Percentiles rank a stretch among this genome's conserved stretches.
Conservation (phyloP, 2,329 filamentous ascomycete species). For the Cladosporium sp. region DNA sequence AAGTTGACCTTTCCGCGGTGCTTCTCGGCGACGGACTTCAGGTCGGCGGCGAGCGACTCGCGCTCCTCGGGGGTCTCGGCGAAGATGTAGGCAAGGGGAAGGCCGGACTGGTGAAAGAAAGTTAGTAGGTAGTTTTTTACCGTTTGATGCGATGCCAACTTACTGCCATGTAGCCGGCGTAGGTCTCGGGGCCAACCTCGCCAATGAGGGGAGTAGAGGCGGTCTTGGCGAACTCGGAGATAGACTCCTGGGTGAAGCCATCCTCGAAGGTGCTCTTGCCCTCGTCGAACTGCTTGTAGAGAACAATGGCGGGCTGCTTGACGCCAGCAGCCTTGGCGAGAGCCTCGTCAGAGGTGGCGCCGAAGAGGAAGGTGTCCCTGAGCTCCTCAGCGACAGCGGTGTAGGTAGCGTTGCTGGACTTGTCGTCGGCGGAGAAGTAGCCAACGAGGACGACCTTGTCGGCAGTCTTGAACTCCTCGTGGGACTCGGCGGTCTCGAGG, state of each 20-base stretch:
- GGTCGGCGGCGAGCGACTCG: slow-evolving; percentile 69
- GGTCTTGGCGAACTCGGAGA: slow-evolving; percentile 80
- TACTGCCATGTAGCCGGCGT: slow-evolving; percentile 87
- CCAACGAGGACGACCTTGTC: slow-evolving; percentile 95
- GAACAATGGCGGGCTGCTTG: slow-evolving; percentile 79
- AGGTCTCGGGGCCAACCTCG: slow-evolving; percentile 96
- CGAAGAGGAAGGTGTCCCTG: slow-evolving; percentile 91
- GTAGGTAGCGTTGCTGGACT: slow-evolving; percentile 86
- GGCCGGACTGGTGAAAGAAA: slow-evolving; percentile 60
- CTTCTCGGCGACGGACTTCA: slow-evolving; percentile 87
- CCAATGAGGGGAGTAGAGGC: slow-evolving; percentile 88
- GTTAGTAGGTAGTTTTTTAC: background rate
- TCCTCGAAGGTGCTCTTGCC: slow-evolving; percentile 84
- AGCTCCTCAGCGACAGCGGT: slow-evolving; percentile 71
- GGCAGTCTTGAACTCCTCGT: slow-evolving; percentile 95
- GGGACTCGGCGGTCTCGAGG: slow-evolving; percentile 71
- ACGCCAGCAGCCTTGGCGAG: slow-evolving; percentile 90
- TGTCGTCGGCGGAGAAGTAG: slow-evolving; percentile 79
- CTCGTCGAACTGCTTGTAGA: slow-evolving; percentile 98
- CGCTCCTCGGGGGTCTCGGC: slow-evolving; percentile 90
- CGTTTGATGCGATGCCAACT: slow-evolving; percentile 32
- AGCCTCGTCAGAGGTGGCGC: slow-evolving; percentile 77
- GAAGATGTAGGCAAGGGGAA: slow-evolving; percentile 97
- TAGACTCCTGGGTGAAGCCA: slow-evolving; percentile 77
- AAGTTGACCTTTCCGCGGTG: slow-evolving; percentile 96